Base-by-base conservation (phyloP, 2,329 filamentous ascomycete species). In the Calcarisporium arbuscula region DNA sequence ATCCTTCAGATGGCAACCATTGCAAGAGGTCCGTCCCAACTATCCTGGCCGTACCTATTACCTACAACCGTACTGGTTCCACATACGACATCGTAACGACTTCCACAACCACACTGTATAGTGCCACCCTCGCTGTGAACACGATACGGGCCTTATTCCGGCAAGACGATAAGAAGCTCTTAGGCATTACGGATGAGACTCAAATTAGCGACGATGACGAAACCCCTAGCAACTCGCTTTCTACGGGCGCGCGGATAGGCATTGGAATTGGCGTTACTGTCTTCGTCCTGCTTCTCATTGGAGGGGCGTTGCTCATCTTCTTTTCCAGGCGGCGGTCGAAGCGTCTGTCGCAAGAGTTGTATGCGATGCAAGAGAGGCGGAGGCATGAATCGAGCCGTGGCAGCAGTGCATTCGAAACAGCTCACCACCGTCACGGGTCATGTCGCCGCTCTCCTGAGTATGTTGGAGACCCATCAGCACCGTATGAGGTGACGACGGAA, bases 81-180 rank as follows among this genome's bases (percentile, higher is more conserved):
- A 56, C 54, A 7, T 60, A 62, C 39, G 44, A 53, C n/a, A 47
- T 58, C 28, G 28, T 59, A 19, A 47, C 54, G n/a, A 47, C 49
- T 19, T 56, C 57, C 5, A 59, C 55, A 8, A 64, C 59, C 9
- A 62, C 59, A 2, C 41, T 64, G 6, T 57, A 56, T 22, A 52
- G 51, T 30, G 61, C 59, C 32, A 56, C 57, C 5, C 51, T 62
- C 17, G 60, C 57, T 5, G 57, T 62, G 8, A 53, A 60, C 35
- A 57, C 54, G 5, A 56, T 62, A 21, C 51, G 53, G 14, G 60
- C 58, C 4, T 49, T 61, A n/a, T 63, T 61, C 38, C 52, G 52
- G 28, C 54, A 57, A n/a, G 44, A 44, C 7, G 59, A 64, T 36
- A 58, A 56, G 31, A 48, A 48, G 19, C 41, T 44, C 9, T 45